Percentiles rank a stretch among this genome's conserved stretches.
Conservation (phyloP, 2,329 filamentous ascomycete genomes). For the Arthroderma sp. region DNA sequence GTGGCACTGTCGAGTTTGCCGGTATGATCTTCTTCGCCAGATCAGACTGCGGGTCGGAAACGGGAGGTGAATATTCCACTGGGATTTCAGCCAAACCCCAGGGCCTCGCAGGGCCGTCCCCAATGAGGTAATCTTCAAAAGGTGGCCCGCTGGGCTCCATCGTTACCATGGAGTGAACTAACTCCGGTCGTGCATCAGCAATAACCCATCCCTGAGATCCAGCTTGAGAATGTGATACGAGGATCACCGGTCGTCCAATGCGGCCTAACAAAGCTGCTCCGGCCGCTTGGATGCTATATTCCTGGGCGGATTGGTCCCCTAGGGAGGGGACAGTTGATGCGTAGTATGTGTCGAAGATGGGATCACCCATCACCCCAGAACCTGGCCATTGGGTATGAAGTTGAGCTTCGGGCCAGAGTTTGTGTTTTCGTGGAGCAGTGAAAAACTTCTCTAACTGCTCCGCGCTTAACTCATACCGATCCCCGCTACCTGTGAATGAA, state of each 20-base stretch:
- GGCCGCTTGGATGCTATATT: constrained; percentile 23
- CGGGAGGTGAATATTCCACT: constrained; percentile 34
- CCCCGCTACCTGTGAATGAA: constrained; percentile 8
- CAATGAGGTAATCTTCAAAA: constrained; percentile 31
- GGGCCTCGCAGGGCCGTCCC: constrained; percentile 17
- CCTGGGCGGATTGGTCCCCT: constrained; percentile 15
- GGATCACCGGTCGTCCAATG: constrained; percentile 14
- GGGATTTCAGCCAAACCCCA: constrained; percentile 38
- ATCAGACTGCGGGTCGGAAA: constrained; percentile 27
- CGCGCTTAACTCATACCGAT: constrained; percentile 1
- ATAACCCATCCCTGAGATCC: constrained; percentile 32
- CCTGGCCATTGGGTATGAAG: constrained; percentile 31
- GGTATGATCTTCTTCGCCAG: constrained; percentile 13
- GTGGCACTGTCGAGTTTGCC: constrained; percentile 10
- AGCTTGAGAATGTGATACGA: constrained; percentile 40
- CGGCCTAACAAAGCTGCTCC: constrained; percentile 20
- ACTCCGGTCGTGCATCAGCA: constrained; percentile 36
- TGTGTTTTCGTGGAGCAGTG: constrained; percentile 6
- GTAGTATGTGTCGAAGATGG: constrained; percentile 19
- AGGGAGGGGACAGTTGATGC: constrained; percentile 28
- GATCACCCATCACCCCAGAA: constrained; percentile 19
- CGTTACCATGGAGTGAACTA: constrained; percentile 37
- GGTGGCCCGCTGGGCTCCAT: constrained; percentile 44
- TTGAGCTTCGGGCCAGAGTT: constrained; percentile 22
- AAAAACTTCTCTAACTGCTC: constrained; percentile 16